Evolutionary conservation across 2,329 filamentous ascomycete genomes (phyloP).

Genomic region (Diaporthe sp.): DNA sequence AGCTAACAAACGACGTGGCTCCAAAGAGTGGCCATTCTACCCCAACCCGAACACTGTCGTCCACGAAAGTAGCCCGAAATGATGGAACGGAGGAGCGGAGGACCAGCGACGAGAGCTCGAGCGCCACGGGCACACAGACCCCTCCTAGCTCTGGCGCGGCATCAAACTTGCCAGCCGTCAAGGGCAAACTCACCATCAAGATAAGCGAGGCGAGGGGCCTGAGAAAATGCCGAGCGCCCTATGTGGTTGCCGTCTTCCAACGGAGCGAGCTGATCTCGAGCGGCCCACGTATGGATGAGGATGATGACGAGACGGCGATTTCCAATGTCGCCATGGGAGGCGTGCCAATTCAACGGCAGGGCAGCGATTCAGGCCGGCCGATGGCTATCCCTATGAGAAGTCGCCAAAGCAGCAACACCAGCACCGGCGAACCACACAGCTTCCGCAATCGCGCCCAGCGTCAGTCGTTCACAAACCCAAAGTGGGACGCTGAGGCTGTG

Average conservation of each 20-base stretch:
- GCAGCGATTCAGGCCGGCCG: constrained; percentile 83
- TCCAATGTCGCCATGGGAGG: constrained; percentile 60
- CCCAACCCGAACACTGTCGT: constrained; percentile 88
- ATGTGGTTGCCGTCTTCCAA: constrained; percentile 97
- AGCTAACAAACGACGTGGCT: constrained; percentile 87
- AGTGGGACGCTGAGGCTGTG: constrained; percentile 94
- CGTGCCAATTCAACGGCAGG: constrained; percentile 74
- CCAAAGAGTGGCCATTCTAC: constrained; percentile 94
- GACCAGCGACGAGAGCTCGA: constrained; percentile 56
- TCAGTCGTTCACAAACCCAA: constrained; percentile 81
- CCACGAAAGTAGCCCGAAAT: constrained; percentile 66
- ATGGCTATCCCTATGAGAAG: constrained; percentile 98
- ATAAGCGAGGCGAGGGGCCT: constrained; percentile 89
- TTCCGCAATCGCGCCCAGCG: constrained; percentile 72
- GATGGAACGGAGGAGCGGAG: constrained; percentile 59
- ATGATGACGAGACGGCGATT: constrained; percentile 64
- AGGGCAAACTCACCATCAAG: constrained; percentile 91
- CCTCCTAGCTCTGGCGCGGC: constrained; percentile 65
- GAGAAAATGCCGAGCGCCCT: constrained; percentile 87
- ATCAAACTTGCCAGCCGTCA: constrained; percentile 75
- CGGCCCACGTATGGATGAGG: constrained; percentile 76
- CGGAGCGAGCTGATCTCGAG: constrained; percentile 96
- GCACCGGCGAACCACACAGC: constrained; percentile 75
- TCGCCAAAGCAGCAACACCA: constrained; percentile 96
- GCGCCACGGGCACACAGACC: constrained; percentile 67